Evolutionary conservation across 768 basidiomycete genomes (phyloP), one percentile per base, ranked within the genome.

Genomic region (Lactifluus subvellereus): DNA sequence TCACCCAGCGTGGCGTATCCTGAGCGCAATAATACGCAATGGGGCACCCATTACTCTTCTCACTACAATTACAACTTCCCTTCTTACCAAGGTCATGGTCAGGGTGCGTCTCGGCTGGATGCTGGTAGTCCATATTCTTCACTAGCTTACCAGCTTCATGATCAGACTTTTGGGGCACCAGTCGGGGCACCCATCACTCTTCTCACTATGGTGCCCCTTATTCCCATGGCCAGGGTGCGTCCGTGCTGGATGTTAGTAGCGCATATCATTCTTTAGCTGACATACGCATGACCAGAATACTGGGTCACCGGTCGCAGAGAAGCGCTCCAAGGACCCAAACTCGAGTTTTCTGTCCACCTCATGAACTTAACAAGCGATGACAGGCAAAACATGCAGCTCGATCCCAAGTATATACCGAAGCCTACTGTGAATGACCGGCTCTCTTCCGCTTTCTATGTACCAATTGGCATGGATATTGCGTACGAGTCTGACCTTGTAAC

Each of bases 291-390:
- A 27, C 8, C 10, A 65, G 64, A 54, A 20, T 67, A 62, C 22
- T 52, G 20, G 32, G 5, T 67, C 14, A 58, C 48, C 14, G 67
- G 67, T 18, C 55, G 45, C 48, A 18, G 32, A 40, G 47, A 62
- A 4, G 18, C 18, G 2, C 45, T 5, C 13, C 50, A 59, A 33
- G 30, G 38, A 2, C 54, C 61, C 13, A 5, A 45, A 10, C 42
- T 66, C 14, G 47, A 54, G 20, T 47, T 57, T 27, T 7, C n/a
- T 1, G 45, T 60, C 2, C 60, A 62, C 10, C 54, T 13, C 4
- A 38, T 68, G 45, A 35, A 50, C n/a, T 14, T 66, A 13, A 60
- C 58, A 1, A 50, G 51, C 33, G 67, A 66, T 2, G 57, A 68
- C 14, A 42, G 16, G 20, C 61, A 68, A 1, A 55, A 47, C 1